Evolutionary conservation across 768 basidiomycete species (phyloP).

Genomic region (Tulasnella sp.): DNA sequence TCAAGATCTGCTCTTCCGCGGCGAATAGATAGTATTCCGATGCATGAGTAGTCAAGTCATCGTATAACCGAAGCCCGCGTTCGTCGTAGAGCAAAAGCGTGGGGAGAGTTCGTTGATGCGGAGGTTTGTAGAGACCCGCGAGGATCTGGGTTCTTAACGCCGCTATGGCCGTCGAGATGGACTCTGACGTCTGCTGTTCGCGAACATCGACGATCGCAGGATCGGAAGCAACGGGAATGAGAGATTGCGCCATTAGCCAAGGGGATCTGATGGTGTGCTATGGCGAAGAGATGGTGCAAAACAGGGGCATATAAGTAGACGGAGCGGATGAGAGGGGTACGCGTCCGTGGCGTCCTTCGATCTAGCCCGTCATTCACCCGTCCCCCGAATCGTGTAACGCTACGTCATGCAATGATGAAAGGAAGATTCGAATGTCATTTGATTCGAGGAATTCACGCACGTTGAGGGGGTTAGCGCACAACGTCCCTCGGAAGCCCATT

Average conservation of each 20-base stretch:
- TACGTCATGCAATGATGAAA: background rate
- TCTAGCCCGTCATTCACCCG: background rate
- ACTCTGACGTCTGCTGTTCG: conserved; percentile 2
- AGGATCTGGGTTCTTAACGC: conserved; percentile 41
- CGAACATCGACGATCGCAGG: conserved; percentile 25
- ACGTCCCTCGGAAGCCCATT: background rate
- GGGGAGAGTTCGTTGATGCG: conserved; percentile 61
- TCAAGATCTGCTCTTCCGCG: conserved; percentile 83
- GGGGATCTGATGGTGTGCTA: background rate
- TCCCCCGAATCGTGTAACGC: background rate
- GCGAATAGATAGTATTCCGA: conserved; percentile 86
- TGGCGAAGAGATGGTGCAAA: background rate
- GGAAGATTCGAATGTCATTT: background rate
- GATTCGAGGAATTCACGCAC: background rate
- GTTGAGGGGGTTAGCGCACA: background rate
- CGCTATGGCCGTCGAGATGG: conserved; percentile 11
- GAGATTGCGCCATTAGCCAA: background rate
- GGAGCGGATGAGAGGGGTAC: background rate
- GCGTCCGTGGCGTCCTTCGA: background rate
- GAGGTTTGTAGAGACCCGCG: conserved; percentile 52
- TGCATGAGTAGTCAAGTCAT: conserved; percentile 71
- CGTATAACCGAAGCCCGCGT: conserved; percentile 77
- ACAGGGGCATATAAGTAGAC: background rate
- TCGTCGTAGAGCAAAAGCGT: conserved; percentile 86
- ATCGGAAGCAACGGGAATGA: background rate